Conservation (phyloP, 2,329 filamentous ascomycete species). For the Monilinia polystroma region DNA sequence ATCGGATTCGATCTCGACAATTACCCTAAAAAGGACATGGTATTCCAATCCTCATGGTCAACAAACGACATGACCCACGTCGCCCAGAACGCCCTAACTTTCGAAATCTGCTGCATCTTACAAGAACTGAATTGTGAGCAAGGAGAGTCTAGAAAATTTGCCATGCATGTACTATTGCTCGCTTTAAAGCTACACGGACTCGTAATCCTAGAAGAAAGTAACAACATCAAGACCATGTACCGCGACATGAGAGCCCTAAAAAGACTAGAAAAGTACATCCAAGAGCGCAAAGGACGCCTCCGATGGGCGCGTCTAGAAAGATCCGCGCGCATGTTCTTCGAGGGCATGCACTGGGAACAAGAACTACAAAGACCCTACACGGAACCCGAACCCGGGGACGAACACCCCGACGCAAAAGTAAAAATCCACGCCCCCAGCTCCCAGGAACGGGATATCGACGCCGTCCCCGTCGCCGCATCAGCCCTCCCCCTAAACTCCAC, state of each 20-base stretch:
- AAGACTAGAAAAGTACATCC: not conserved
- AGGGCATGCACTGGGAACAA: no score
- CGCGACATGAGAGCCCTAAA: not conserved
- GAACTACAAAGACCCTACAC: not conserved
- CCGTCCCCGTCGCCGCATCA: no score
- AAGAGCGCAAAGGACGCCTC: not conserved
- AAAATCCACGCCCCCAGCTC: no score
- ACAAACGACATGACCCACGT: not conserved
- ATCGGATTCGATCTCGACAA: not conserved
- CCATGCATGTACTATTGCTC: not conserved
- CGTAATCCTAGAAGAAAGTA: not conserved
- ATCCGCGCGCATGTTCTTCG: no score
- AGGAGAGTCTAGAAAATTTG: not conserved
- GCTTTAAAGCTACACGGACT: not conserved
- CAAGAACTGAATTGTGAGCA: not conserved
- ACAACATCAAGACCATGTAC: not conserved
- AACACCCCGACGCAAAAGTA: no score
- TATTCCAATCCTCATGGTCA: constrained; percentile 4
- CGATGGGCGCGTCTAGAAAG: not conserved
- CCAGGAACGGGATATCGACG: no score
- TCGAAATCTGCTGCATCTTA: not conserved
- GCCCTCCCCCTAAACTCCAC: no score
- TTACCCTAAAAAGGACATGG: not conserved
- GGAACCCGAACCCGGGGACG: no score
- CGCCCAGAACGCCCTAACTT: not conserved